Evolutionary conservation across 176 grass and related monocot genomes (phyloP), one percentile per base, ranked within the genome.

Genomic region (Saccharum spontaneum): DNA sequence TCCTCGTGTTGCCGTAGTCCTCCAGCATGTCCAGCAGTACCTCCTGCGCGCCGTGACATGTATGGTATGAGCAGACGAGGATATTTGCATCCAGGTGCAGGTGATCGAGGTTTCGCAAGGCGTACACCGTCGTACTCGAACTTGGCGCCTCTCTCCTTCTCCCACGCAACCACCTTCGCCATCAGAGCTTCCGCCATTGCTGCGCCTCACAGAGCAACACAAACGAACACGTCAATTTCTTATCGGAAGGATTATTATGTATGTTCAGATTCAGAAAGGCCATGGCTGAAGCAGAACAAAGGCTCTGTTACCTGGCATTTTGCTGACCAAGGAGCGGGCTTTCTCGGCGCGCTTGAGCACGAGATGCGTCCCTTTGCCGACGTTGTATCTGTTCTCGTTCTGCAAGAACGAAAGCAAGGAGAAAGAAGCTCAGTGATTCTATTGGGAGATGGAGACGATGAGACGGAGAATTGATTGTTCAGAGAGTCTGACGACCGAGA

Each of bases 111-210:
- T 62, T 22, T 22, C 3, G 22, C 50, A 18, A 54, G 50, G 14
- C 87, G 34, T 97, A 97, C 94, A 74, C 91, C 91, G 14, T 92
- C 94, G 68, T 97, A 97, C 85, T 77, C 88, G 22, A 94, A 94
- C 33, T 83, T 83, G 50, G 20, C 41, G 59, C 82, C 89, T 4
- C 87, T 88, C 26, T 94, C 94, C 70, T 90, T 86, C 82, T 97
- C 91, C 94, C 94, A 97, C 11, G 87, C 87, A 54, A 73, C 71
- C 4, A 87, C 82, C 90, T 94, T 97, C 11, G 69, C 79, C 2
- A 66, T 66, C 73, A 97, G 71, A 16, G 89, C 44, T 60, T 97
- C 94, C 52, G 84, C 94, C 89, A 97, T 94, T 68, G 87, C 94
- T 97, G 71, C 62, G 52, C 28, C 50, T 15, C 26, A 80, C 7